Evolutionary conservation across 306 rosid genomes (phyloP).

Genomic region (Vicia faba): DNA sequence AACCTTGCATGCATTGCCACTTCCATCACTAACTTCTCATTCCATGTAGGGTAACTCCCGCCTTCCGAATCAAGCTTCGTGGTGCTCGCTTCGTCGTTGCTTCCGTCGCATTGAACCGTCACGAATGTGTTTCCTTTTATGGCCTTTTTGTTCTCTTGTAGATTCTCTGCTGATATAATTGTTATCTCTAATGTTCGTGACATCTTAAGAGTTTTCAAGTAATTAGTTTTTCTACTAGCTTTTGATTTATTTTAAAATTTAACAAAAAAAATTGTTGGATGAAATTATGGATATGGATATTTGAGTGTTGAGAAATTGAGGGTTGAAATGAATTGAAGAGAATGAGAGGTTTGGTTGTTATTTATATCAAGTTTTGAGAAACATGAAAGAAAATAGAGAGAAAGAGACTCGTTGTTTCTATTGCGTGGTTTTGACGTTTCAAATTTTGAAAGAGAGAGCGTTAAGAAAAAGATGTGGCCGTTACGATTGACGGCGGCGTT

Average conservation of each 20-base stretch:
- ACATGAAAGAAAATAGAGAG: slow-evolving; percentile 39
- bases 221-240: neutral
- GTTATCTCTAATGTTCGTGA: slow-evolving; percentile 56
- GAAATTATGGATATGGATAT: neutral
- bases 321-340: neutral
- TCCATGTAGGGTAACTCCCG: slow-evolving; percentile 63
- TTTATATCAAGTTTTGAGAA: slow-evolving; percentile 8
- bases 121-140: slow-evolving; percentile 53
- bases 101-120: slow-evolving; percentile 40
- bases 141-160: slow-evolving; percentile 40
- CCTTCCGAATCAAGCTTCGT: slow-evolving; percentile 48
- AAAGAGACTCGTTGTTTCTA: slow-evolving; percentile 44
- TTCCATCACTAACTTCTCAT: slow-evolving; percentile 50
- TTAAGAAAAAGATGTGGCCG: neutral
- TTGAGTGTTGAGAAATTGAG: neutral
- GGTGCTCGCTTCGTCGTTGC: neutral
- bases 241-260: neutral
- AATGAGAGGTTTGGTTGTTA: neutral
- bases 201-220: neutral
- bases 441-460: neutral
- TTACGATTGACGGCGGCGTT: slow-evolving; percentile 31
- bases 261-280: neutral
- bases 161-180: slow-evolving; percentile 56
- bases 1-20: slow-evolving; percentile 52
- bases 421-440: slow-evolving; percentile 29